Conservation (phyloP, 495 filamentous ascomycete species). For the Polyplosphaeria fusca region DNA sequence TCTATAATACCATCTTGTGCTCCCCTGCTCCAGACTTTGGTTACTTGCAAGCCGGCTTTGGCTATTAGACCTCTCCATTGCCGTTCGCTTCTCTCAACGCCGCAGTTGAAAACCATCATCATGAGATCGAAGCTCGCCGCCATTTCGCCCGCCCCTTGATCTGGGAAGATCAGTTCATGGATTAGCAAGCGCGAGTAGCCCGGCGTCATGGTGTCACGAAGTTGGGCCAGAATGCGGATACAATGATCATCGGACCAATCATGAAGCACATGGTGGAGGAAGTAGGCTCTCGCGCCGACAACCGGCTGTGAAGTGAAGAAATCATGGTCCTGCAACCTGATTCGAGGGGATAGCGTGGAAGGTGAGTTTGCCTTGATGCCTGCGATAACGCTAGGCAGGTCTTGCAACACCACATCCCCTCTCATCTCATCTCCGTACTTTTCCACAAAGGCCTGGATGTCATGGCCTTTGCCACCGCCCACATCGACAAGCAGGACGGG, state of each 20-base stretch:
- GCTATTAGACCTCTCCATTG: conserved; percentile 42
- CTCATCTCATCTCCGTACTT: background rate
- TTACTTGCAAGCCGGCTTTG: conserved; percentile 35
- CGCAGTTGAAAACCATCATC: conserved; percentile 43
- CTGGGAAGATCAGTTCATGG: conserved; percentile 48
- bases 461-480: background rate
- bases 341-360: too few species aligned
- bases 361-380: too few species aligned
- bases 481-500: background rate
- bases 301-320: conserved; percentile 22
- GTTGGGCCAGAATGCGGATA: conserved; percentile 38
- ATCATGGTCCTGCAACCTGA: conserved; percentile 12
- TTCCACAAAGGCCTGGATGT: conserved; percentile 1
- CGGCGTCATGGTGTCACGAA: conserved; percentile 45
- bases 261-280: conserved; percentile 21
- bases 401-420: conserved; percentile 1
- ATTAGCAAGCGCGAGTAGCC: conserved; percentile 49
- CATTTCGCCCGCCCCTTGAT: conserved; percentile 28
- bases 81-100: conserved; percentile 43
- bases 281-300: conserved; percentile 34
- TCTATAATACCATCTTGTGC: background rate
- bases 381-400: background rate
- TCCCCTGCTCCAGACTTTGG: background rate
- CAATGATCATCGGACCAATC: conserved; percentile 40
- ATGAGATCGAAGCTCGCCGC: conserved; percentile 39